Evolutionary conservation across 257 asterid genomes (phyloP), one percentile per base, ranked within the genome.

Genomic region (Leptodermis oblonga): DNA sequence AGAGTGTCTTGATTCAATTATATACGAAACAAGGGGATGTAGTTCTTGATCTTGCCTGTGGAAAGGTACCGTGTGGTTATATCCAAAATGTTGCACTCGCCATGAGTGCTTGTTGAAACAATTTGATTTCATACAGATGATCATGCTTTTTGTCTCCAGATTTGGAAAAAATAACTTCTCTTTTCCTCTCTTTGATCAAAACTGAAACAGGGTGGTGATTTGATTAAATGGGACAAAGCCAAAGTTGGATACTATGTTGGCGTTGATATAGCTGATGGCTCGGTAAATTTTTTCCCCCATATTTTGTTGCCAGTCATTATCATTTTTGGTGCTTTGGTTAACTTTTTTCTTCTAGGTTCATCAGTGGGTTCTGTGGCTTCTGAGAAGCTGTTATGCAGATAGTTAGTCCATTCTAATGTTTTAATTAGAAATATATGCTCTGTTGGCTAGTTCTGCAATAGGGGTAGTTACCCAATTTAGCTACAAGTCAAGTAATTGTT

Each of bases 191-290:
- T 34, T 31, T 42, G 13, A 41, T 61, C 72, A 42, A 61, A 41
- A 73, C 72, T 82, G 36, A 77, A 68, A 73, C 80, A 90, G 98
- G 97, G 98, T 59, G 98, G 96, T 73, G 98, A 93, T 78, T 92
- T 90, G 65, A 90, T 93, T 79, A 88, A 93, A 89, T 93, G 98
- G 98, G 97, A 93, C 78, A 93, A 93, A 82, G 98, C 98, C 62
- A n/a, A n/a, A n/a, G n/a, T n/a, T n/a, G n/a, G n/a, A n/a, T n/a
- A n/a, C n/a, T n/a, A n/a, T n/a, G n/a, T 88, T 9, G 98, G 98
- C 20, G 87, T 93, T 48, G 97, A 93, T 80, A 93, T 93, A 70
- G 97, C 97, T 42, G 92, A 90, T 39, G 98, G 98, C 79, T 93
- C 97, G 83, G 98, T 93, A 87, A 83, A 25, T 60, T 67, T 15